A percentile compares a stretch with the other conserved stretches of the same genome.
These are phyloP conservation scores for Phytophthora tubulina DNA, from an alignment of 352 stramenopile genomes.

Conservation along the genomic window DNA sequence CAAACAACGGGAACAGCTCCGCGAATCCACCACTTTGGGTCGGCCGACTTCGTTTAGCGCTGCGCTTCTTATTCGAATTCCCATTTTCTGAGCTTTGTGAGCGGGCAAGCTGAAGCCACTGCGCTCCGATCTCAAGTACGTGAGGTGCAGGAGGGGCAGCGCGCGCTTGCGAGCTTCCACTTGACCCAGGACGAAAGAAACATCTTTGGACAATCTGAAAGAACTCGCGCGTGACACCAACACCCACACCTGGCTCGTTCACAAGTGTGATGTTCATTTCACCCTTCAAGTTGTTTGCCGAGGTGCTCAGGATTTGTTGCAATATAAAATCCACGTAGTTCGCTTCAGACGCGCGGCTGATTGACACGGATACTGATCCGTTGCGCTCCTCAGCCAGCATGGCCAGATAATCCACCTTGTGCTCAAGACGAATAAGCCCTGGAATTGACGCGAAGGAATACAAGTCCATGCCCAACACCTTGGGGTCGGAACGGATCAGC, in stretches of 20 bases:
- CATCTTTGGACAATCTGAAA: conserved; percentile 77
- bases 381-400: conserved; percentile 69
- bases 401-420: conserved; percentile 82
- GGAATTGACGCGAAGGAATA: conserved; percentile 63
- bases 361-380: conserved; percentile 59
- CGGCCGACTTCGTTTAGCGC: conserved; percentile 15
- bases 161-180: conserved; percentile 12
- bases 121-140: conserved; percentile 63
- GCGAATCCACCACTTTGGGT: conserved; percentile 25
- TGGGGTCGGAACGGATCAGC: conserved; percentile 73
- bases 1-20: conserved; percentile 69
- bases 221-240: conserved; percentile 76
- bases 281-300: conserved; percentile 54
- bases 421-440: conserved; percentile 63
- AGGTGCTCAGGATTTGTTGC: conserved; percentile 70
- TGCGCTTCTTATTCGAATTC: conserved; percentile 17
- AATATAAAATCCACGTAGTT: conserved; percentile 81
- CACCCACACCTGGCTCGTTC: conserved; percentile 73
- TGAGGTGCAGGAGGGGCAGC: conserved; percentile 33
- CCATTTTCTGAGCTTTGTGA: conserved; percentile 37
- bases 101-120: conserved; percentile 72
- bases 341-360: conserved; percentile 65
- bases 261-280: conserved; percentile 73
- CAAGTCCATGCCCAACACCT: conserved; percentile 75
- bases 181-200: conserved; percentile 57